These are phyloP conservation scores for Lactarius quietus DNA, from an alignment of 768 basidiomycete species.

Conservation along the genomic window DNA sequence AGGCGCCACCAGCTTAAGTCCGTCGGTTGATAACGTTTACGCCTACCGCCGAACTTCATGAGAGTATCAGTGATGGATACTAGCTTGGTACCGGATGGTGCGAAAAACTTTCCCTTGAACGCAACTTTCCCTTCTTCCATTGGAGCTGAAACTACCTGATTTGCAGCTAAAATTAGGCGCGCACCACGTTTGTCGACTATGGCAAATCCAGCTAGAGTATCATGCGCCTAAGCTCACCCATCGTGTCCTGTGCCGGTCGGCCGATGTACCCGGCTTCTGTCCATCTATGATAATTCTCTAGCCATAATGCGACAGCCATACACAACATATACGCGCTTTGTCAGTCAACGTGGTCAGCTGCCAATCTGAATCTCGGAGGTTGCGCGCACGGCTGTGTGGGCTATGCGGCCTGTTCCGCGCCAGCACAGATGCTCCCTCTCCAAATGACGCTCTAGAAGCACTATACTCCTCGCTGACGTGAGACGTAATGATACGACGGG, in stretches of 20 bases:
- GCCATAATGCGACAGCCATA: background rate
- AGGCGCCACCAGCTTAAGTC: background rate
- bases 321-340: background rate
- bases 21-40: background rate
- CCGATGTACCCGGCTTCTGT: background rate
- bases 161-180: background rate
- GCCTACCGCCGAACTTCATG: slow-evolving; percentile 3
- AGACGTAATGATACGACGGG: slow-evolving; percentile 18
- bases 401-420: background rate
- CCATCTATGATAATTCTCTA: background rate
- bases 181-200: background rate
- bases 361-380: background rate
- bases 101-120: background rate
- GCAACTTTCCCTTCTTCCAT: background rate
- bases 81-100: background rate
- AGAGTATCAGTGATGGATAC: background rate
- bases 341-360: background rate
- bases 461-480: background rate
- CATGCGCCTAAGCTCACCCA: background rate
- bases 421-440: background rate
- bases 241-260: background rate
- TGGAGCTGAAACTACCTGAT: background rate
- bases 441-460: slow-evolving; percentile 11
- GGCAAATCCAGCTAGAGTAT: background rate
- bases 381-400: background rate